A percentile compares a stretch with the other conserved stretches of the same genome.
Evolutionary conservation across 176 grass and related monocot species (phyloP).

Genomic region (Thinopyrum elongatum): DNA sequence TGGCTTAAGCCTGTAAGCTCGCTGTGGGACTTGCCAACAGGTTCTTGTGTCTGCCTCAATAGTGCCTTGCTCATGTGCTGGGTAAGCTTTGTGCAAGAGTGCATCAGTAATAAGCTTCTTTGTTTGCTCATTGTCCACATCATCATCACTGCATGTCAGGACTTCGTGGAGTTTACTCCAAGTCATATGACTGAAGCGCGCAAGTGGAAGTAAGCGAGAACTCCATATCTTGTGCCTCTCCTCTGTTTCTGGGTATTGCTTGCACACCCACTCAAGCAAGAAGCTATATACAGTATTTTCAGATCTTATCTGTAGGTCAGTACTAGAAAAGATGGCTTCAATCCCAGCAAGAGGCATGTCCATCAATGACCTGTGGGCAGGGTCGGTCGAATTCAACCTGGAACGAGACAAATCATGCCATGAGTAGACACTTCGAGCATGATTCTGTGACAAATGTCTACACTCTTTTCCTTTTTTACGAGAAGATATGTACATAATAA

Average conservation of each 20-base stretch:
- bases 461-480: neutral
- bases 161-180: conserved; percentile 63
- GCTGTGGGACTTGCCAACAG: conserved; percentile 32
- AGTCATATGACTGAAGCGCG: conserved; percentile 62
- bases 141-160: conserved; percentile 36
- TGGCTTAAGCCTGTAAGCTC: conserved; percentile 65
- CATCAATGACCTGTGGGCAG: conserved; percentile 23
- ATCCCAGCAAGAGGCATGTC: conserved; percentile 60
- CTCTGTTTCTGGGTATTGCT: conserved; percentile 52
- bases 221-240: conserved; percentile 57
- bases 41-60: conserved; percentile 38
- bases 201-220: conserved; percentile 47
- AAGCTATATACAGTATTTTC: conserved; percentile 68
- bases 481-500: neutral
- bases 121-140: conserved; percentile 54
- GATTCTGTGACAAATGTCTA: neutral
- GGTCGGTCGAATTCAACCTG: conserved; percentile 15
- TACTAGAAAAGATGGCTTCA: conserved; percentile 61
- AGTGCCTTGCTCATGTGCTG: conserved; percentile 46
- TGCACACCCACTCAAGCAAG: conserved; percentile 56
- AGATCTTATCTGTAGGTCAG: conserved; percentile 66
- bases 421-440: neutral
- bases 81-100: conserved; percentile 63
- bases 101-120: conserved; percentile 57
- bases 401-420: conserved; percentile 15